Percentiles rank a stretch among this genome's conserved stretches.
These are phyloP conservation scores for Panellus pusillus DNA, from an alignment of 768 basidiomycete genomes.

Conservation along the genomic window DNA sequence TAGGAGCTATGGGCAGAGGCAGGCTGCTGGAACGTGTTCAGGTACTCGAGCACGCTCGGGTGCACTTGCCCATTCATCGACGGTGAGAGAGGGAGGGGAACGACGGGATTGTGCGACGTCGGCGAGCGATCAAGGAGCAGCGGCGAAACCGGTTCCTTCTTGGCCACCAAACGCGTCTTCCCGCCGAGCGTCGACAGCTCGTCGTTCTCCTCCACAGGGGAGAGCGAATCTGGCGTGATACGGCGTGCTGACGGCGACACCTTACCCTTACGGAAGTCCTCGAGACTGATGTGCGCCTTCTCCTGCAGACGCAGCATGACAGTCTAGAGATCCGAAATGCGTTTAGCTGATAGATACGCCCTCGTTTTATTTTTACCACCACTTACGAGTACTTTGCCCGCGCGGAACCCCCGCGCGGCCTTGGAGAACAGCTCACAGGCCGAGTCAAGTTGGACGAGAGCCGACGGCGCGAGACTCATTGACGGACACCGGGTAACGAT, in stretches of 20 bases:
- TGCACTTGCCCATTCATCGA: constrained; percentile 52
- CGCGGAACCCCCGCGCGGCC: constrained; percentile 64
- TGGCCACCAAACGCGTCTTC: constrained; percentile 62
- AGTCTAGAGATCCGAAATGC: constrained; percentile 36
- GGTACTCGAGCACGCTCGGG: constrained; percentile 66
- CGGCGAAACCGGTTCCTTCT: constrained; percentile 59
- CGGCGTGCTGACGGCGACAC: constrained; percentile 43
- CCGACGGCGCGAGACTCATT: constrained; percentile 75
- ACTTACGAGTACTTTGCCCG: constrained; percentile 63
- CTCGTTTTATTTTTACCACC: constrained; percentile 16
- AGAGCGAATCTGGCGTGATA: constrained; percentile 39
- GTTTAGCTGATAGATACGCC: neutral
- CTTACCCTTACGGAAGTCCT: constrained; percentile 63
- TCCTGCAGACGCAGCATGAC: constrained; percentile 66
- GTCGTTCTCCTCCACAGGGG: constrained; percentile 55
- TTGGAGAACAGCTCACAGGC: constrained; percentile 75
- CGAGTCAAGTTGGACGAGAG: constrained; percentile 70
- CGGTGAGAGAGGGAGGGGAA: constrained; percentile 64
- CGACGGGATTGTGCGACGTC: constrained; percentile 67
- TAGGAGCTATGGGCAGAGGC: constrained; percentile 24
- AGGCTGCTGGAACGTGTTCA: constrained; percentile 54
- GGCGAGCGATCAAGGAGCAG: constrained; percentile 64
- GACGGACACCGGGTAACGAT: constrained; percentile 79
- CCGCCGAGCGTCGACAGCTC: constrained; percentile 66
- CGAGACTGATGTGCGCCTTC: constrained; percentile 64